Conservation (phyloP, 176 grass and related monocot genomes). For the Musa troglodytarum region DNA sequence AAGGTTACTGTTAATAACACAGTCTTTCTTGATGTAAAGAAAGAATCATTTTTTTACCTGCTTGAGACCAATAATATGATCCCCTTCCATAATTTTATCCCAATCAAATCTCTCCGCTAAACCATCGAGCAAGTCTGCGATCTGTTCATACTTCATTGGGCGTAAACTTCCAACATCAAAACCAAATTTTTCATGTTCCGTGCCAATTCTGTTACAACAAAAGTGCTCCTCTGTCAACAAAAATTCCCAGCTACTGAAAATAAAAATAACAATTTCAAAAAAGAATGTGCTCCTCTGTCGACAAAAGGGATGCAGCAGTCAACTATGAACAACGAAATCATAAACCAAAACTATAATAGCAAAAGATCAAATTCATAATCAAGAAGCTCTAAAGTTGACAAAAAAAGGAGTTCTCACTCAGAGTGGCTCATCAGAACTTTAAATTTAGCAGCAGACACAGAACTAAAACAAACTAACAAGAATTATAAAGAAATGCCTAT, state of each 20-base stretch:
- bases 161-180: conserved; percentile 78
- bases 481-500: too few relatives aligned
- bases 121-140: conserved; percentile 69
- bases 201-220: conserved; percentile 72
- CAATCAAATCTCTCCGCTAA: conserved; percentile 87
- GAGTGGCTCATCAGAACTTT: too few relatives aligned
- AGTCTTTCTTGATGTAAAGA: not conserved
- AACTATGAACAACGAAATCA: not conserved
- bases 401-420: too few relatives aligned
- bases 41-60: conserved; percentile 30
- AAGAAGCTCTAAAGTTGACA: not conserved
- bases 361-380: not conserved
- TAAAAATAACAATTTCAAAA: not conserved
- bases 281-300: too few relatives aligned
- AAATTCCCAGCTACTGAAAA: not conserved
- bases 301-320: not conserved
- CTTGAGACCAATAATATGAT: conserved; percentile 78
- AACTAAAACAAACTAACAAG: too few relatives aligned
- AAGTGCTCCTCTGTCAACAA: not conserved
- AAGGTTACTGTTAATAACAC: not conserved
- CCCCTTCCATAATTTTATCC: conserved; percentile 85
- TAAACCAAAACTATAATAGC: not conserved
- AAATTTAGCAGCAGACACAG: too few relatives aligned
- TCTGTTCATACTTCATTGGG: conserved; percentile 88
- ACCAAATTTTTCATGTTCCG: conserved; percentile 96